Base-by-base conservation (phyloP, 805 yeast species). In the Pichia heedii region DNA sequence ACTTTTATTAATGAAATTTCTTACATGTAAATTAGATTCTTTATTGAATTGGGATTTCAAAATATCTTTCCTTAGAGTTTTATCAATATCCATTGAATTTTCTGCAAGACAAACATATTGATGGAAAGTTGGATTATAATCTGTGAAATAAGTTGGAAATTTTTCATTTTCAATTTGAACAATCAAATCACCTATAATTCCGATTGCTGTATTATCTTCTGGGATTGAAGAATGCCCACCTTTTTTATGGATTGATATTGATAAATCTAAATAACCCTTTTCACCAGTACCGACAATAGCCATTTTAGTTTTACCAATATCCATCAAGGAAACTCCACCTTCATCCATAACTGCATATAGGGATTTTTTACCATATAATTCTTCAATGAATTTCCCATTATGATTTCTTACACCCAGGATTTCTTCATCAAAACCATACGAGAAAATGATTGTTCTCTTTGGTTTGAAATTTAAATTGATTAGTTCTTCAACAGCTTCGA, bases 161-260 rank as follows among this genome's bases (percentile, higher is more conserved):
- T 55, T 66, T n/a, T 43, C 43, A 16, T 56, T 60, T 45, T 73
- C 77, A 36, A 71, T 57, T 34, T 50, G 54, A 20, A 54, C 60
- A 18, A 71, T 60, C 44, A 73, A 56, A 44, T 66, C 63, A 4
- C 74, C 62, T 55, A 71, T 56, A 3, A 71, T 60, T 0, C 78
- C 77, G 50, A 73, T 72, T 1, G 69, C 56, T 0, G 77, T 71
- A 52, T 71, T 74, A 19, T 62, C 57, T 16, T 74, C 76, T 5
- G 78, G 77, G 18, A 71, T 57, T 0, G 74, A 68, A 0, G 76
- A 70, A 53, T 73, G 78, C 0, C 77, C 77, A 21, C 77, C 78
- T 5, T 71, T 72, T 7, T 73, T 66, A 37, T 51, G 63, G 32
- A 73, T 53, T 20, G 62, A 66, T 35, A 73, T 60, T n/a, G 56